phyloP scores from a whole-genome alignment of 2,329 filamentous ascomycete genomes.

The Penicillium sp. region DNA sequence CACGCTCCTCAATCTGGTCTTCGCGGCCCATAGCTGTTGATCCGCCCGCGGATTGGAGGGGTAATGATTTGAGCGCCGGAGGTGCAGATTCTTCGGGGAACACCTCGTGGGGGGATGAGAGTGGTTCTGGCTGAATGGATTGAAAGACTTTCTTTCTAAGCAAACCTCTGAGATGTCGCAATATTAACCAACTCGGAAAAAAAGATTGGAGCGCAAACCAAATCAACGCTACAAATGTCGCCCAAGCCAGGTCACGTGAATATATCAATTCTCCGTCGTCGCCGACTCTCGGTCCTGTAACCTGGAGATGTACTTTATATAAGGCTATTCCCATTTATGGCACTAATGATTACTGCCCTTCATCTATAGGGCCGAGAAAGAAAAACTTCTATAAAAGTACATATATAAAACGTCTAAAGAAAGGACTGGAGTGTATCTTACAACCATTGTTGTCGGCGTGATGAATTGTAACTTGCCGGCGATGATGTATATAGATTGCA shows the following conservation, averaged over 20 bases:
- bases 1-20: slow-evolving; percentile 92
- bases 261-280: not conserved
- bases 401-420: too few relatives aligned
- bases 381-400: not conserved
- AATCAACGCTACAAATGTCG: not conserved
- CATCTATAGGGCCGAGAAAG: not conserved
- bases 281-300: not conserved
- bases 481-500: not conserved
- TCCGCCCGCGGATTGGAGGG: slow-evolving; percentile 32
- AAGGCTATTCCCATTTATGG: not conserved
- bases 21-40: slow-evolving; percentile 56
- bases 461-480: not conserved
- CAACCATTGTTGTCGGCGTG: too few relatives aligned
- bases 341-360: not conserved
- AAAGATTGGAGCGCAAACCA: slow-evolving; percentile 13
- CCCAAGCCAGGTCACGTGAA: not conserved
- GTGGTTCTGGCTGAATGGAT: not conserved
- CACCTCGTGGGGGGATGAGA: not conserved
- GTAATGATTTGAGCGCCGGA: slow-evolving; percentile 15
- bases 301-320: too few relatives aligned
- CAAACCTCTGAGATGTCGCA: not conserved
- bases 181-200: not conserved
- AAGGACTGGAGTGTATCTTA: too few relatives aligned
- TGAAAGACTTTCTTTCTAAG: not conserved
- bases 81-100: slow-evolving; percentile 1